Base-by-base conservation (phyloP, 73 alveolate species). In the Blepharisma japonicum region DNA sequence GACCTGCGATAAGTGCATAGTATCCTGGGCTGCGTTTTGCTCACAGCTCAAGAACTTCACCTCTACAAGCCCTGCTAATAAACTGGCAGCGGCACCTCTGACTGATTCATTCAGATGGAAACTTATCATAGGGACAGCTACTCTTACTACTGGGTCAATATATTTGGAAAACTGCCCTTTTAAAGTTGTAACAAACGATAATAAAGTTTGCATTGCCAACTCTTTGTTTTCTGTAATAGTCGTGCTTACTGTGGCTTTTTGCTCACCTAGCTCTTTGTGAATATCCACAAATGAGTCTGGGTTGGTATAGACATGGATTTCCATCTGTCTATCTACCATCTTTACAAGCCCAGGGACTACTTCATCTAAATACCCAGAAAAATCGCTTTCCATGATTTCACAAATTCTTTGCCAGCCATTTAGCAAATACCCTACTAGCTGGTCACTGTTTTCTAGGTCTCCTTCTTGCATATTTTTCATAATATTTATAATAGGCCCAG, bases 401-500 rank as follows among this genome's bases (percentile, higher is more conserved):
- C 91, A 83, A 51, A 92, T 83, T 84, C 96, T 90, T 80, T 92
- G 81, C 98, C 98, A 92, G 55, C 95, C 96, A 2, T 91, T 70
- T 20, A 92, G 87, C 5, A 92, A 80, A 80, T 92, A 92, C 49
- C 90, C 79, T 56, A 86, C 83, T 68, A 84, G 87, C 9, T 94
- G 95, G 61, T 92, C 98, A 45, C 68, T 67, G 61, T 87, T 94
- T 3, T 81, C 81, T 56, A 77, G 68, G 61, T 82, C 79, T 14
- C n/a, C 66, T 47, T 78, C 84, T 85, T 92, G 86, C 45, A 92
- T 85, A 9, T 77, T 74, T 47, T 89, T 87, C 77, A 92, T 68
- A 45, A 88, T 83, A 51, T 79, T 54, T 80, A 90, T 86, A 45
- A 89, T 83, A 51, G 68, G 48, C 27, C 78, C 80, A 25, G 89